These are phyloP conservation scores for Chaetomium strumarium DNA, from an alignment of 2,329 filamentous ascomycete genomes.

Conservation along the genomic window DNA sequence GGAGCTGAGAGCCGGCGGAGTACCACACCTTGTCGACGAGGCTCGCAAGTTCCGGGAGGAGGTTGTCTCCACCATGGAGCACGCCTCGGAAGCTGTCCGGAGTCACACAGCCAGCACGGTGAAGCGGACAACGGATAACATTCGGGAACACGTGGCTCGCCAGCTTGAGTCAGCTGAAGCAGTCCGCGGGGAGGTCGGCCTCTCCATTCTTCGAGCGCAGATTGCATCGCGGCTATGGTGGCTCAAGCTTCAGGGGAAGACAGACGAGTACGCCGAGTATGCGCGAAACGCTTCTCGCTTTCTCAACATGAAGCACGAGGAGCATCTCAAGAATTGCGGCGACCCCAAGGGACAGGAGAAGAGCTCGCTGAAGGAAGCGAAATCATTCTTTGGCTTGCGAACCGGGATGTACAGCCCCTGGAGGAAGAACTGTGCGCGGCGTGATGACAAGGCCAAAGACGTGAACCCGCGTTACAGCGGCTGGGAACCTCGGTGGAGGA, in stretches of 20 bases:
- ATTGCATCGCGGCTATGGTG: conserved; percentile 52
- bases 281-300: conserved; percentile 42
- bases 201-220: conserved; percentile 48
- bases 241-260: conserved; percentile 48
- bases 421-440: not conserved
- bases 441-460: not conserved
- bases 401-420: not conserved
- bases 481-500: conserved; percentile 18
- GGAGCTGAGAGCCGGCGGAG: conserved; percentile 35
- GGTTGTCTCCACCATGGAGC: conserved; percentile 28
- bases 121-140: conserved; percentile 27
- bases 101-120: conserved; percentile 23
- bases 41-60: conserved; percentile 29
- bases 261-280: conserved; percentile 40
- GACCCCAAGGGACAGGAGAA: conserved; percentile 1
- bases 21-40: conserved; percentile 23
- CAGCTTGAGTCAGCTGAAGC: conserved; percentile 33
- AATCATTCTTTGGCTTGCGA: conserved; percentile 2
- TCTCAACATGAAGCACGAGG: conserved; percentile 23
- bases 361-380: not conserved
- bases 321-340: conserved; percentile 1
- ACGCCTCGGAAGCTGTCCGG: conserved; percentile 26
- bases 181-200: conserved; percentile 36
- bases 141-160: conserved; percentile 31
- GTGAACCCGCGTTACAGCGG: not conserved